Percentiles rank a stretch among this genome's conserved stretches.
phyloP scores from a whole-genome alignment of 2,329 filamentous ascomycete species.

The Aureobasidium vineae region DNA sequence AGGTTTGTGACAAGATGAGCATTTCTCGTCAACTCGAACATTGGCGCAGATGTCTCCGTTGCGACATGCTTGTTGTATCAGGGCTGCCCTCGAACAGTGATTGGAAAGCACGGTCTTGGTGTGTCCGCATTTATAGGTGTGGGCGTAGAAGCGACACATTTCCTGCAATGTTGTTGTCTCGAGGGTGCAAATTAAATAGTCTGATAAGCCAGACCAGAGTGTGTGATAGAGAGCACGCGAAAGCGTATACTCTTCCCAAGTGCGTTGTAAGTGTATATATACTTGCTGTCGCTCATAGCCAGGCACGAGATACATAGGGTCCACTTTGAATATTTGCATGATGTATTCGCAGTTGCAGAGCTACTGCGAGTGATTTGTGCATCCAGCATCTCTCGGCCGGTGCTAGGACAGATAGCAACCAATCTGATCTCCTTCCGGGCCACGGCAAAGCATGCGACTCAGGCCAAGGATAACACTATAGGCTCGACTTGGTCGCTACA shows the following conservation, averaged over 20 bases:
- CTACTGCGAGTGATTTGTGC: constrained; percentile 4
- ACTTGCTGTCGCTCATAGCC: neutral
- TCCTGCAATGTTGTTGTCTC: neutral
- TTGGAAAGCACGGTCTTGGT: constrained; percentile 43
- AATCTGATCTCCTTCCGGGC: constrained; percentile 5
- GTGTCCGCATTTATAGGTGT: constrained; percentile 48
- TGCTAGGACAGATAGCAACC: neutral
- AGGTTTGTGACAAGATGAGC: constrained; percentile 33
- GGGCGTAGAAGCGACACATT: constrained; percentile 52
- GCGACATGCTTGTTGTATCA: constrained; percentile 38
- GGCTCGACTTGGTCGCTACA: neutral
- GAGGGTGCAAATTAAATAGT: too few species aligned
- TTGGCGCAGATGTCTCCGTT: constrained; percentile 41
- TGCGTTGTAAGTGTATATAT: neutral
- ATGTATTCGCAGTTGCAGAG: neutral
- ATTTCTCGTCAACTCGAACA: constrained; percentile 39
- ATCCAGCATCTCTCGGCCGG: constrained; percentile 7
- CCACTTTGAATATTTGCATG: neutral
- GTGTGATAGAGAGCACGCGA: neutral
- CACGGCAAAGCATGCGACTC: neutral
- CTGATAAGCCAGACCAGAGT: neutral
- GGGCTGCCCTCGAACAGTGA: constrained; percentile 37
- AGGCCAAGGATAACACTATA: neutral
- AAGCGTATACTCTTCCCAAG: neutral
- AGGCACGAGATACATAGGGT: neutral